These are phyloP conservation scores for Calonectria hongkongensis DNA, from an alignment of 2,329 filamentous ascomycete species.

Conservation along the genomic window DNA sequence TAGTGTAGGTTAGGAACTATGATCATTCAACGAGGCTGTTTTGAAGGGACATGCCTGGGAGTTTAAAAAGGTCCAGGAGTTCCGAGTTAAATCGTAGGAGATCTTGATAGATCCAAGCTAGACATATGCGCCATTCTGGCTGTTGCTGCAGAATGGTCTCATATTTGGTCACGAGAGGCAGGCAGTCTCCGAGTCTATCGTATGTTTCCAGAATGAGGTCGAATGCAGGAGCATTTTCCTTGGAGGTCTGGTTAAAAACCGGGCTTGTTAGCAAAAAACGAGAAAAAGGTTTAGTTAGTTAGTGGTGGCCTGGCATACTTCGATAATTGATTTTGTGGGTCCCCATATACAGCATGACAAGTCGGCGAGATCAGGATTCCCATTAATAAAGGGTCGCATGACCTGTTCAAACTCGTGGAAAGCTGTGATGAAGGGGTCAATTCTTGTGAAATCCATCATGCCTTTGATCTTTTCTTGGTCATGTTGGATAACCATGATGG, in stretches of 20 bases:
- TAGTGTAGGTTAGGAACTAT: not conserved
- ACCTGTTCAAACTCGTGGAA: slow-evolving; percentile 25
- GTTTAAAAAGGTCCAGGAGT: slow-evolving; percentile 19
- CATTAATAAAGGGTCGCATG: not conserved
- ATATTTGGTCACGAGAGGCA: slow-evolving; percentile 22
- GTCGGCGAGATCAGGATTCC: not conserved
- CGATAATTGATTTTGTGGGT: slow-evolving; percentile 13
- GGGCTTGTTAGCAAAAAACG: not conserved
- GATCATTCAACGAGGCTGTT: not conserved
- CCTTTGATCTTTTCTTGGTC: slow-evolving; percentile 29
- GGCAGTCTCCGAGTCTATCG: not conserved
- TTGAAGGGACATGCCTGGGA: not conserved
- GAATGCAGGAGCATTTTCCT: not conserved
- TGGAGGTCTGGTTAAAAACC: not conserved
- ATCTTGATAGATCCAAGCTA: slow-evolving; percentile 32
- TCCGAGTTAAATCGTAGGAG: slow-evolving; percentile 14
- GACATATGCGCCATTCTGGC: slow-evolving; percentile 7
- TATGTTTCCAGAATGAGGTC: slow-evolving; percentile 31
- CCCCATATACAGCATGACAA: slow-evolving; percentile 29
- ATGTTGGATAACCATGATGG: slow-evolving; percentile 21
- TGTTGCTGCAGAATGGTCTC: not conserved
- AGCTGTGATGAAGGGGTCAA: not conserved
- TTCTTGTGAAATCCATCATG: slow-evolving; percentile 29
- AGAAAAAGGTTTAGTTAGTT: not conserved
- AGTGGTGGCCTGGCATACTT: not conserved